Conservation (phyloP, 768 basidiomycete genomes). For the Tulasnella calospora region DNA sequence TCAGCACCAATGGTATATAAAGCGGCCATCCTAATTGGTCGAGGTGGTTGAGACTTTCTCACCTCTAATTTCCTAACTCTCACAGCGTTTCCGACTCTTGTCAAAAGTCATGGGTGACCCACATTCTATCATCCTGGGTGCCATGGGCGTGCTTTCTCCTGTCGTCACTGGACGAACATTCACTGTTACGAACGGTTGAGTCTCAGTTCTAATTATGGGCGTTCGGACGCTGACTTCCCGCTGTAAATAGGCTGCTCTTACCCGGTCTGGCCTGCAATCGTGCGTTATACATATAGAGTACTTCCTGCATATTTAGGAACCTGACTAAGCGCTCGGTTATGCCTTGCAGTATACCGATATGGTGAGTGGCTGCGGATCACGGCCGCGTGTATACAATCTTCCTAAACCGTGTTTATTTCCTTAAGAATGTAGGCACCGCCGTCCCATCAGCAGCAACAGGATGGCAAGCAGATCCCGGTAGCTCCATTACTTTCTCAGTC, state of each 20-base stretch:
- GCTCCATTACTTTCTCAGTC: conserved; percentile 24
- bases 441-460: conserved; percentile 27
- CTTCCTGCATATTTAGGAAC: not conserved
- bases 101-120: not conserved
- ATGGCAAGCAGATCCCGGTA: conserved; percentile 29
- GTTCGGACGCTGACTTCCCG: not conserved
- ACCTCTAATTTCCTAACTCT: not conserved
- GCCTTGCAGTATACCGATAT: conserved; percentile 20
- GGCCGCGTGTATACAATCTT: too few relatives aligned
- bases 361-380: not conserved
- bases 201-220: not conserved
- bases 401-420: not conserved
- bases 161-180: not conserved
- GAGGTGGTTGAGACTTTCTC: not conserved
- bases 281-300: not conserved
- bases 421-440: conserved; percentile 18
- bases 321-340: not conserved
- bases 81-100: not conserved
- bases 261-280: conserved; percentile 25
- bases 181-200: not conserved
- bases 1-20: not conserved
- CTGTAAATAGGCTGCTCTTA: conserved; percentile 7
- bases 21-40: not conserved
- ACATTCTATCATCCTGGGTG: not conserved
- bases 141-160: not conserved